A percentile compares a stretch with the other conserved stretches of the same genome.
These are phyloP conservation scores for Aspergillus diversus DNA, from an alignment of 495 filamentous ascomycete genomes.

Conservation along the genomic window DNA sequence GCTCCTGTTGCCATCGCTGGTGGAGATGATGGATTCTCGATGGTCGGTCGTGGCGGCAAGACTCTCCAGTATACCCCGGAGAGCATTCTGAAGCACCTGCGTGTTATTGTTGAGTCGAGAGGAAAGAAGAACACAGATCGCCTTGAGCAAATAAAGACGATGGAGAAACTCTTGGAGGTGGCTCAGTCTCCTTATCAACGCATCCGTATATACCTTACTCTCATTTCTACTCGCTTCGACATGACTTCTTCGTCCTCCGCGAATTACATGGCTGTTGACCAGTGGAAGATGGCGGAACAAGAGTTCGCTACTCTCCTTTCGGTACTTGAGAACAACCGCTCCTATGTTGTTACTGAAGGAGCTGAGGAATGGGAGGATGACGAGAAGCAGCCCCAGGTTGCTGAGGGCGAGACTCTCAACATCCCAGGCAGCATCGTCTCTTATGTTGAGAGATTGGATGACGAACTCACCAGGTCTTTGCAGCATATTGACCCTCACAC, in stretches of 20 bases:
- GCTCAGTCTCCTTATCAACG: constrained; percentile 88
- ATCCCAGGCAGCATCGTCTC: constrained; percentile 94
- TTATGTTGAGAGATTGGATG: constrained; percentile 92
- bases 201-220: constrained; percentile 87
- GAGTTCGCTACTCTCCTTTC: constrained; percentile 78
- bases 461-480: constrained; percentile 93
- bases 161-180: constrained; percentile 95
- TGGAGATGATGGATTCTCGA: constrained; percentile 84
- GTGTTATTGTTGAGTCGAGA: constrained; percentile 89
- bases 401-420: constrained; percentile 73
- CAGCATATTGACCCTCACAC: constrained; percentile 98
- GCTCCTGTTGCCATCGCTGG: constrained; percentile 52
- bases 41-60: constrained; percentile 84
- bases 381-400: constrained; percentile 80
- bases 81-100: constrained; percentile 96
- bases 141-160: constrained; percentile 88
- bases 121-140: constrained; percentile 99
- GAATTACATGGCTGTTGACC: constrained; percentile 89
- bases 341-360: constrained; percentile 82
- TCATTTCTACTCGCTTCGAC: constrained; percentile 95
- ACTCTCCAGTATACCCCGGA: constrained; percentile 90
- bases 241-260: constrained; percentile 76
- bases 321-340: constrained; percentile 74
- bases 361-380: constrained; percentile 99
- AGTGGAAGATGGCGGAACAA: constrained; percentile 93